Conservation (phyloP, 306 rosid species). For the Lagenaria siceraria region DNA sequence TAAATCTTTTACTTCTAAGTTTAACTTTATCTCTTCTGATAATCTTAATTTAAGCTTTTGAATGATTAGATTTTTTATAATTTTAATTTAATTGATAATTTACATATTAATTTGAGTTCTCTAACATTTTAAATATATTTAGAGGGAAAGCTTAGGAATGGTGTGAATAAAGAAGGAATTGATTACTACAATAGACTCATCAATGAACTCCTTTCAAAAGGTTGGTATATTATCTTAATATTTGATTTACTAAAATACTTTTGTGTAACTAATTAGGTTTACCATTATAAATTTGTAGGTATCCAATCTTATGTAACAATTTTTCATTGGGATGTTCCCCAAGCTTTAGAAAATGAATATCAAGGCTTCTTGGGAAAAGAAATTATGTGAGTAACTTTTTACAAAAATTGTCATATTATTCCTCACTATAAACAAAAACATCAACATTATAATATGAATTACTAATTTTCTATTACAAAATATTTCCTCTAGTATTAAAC, state of each 20-base stretch:
- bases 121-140: not conserved
- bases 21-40: too few species aligned
- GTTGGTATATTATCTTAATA: slow-evolving; percentile 2
- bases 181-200: slow-evolving; percentile 49
- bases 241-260: not conserved
- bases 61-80: too few species aligned
- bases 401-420: too few species aligned
- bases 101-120: too few species aligned
- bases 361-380: slow-evolving; percentile 30
- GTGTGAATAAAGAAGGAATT: slow-evolving; percentile 40
- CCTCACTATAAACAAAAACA: too few species aligned
- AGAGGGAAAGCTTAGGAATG: slow-evolving; percentile 50
- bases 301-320: slow-evolving; percentile 36
- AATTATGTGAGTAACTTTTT: slow-evolving; percentile 17
- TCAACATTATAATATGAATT: too few species aligned
- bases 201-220: slow-evolving; percentile 33
- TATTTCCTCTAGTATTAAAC: too few species aligned
- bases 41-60: too few species aligned
- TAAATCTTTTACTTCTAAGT: too few species aligned
- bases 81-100: too few species aligned
- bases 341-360: slow-evolving; percentile 40
- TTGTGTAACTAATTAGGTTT: not conserved
- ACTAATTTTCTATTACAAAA: too few species aligned
- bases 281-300: slow-evolving; percentile 4
- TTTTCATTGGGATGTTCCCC: slow-evolving; percentile 62